Evolutionary conservation across 1,284 basidiomycete species (phyloP), one percentile per base, ranked within the genome.

Genomic region (Ustilago sp.): DNA sequence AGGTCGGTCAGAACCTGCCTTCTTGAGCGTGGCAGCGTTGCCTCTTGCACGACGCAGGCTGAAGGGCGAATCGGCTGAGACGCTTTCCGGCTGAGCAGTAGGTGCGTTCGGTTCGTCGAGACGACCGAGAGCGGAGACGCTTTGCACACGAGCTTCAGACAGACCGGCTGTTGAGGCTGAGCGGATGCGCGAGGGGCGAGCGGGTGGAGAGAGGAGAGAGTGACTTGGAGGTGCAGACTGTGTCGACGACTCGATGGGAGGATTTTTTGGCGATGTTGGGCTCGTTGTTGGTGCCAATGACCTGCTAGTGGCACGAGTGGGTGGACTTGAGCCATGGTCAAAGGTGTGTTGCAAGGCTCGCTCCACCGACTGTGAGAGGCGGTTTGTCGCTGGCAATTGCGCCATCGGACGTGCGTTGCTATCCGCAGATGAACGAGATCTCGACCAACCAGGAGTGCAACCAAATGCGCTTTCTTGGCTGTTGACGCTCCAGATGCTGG

Each of bases 71-170:
- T 73, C 69, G 4, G 53, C 36, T 6, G 59, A 58, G 31, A 43
- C 17, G 41, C 39, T 41, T 19, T 64, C 43, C 1, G 6, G 6
- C 3, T 52, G 61, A 8, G 17, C 17, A 4, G 31, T 8, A 4
- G 50, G n/a, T 2, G 19, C 3, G 7, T 51, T 38, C 3, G 28
- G 19, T 23, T 72, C 69, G 39, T 72, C 60, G 13, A 73, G 53
- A 3, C 65, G 57, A 8, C 57, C 64, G 4, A 73, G 64, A 5
- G 70, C 70, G 19, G 70, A 73, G 11, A 73, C 64, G 54, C 61
- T 73, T 57, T 73, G 70, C 9, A 73, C 64, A 36, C 70, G 61
- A 31, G 70, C 61, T 47, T 73, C 70, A 2, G 70, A 73, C 17
- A 60, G 53, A 23, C 70, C 53, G 0, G 70, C 70, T 36, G 64